These are phyloP conservation scores for Leccinum barrowsii DNA, from an alignment of 768 basidiomycete species.

Conservation along the genomic window DNA sequence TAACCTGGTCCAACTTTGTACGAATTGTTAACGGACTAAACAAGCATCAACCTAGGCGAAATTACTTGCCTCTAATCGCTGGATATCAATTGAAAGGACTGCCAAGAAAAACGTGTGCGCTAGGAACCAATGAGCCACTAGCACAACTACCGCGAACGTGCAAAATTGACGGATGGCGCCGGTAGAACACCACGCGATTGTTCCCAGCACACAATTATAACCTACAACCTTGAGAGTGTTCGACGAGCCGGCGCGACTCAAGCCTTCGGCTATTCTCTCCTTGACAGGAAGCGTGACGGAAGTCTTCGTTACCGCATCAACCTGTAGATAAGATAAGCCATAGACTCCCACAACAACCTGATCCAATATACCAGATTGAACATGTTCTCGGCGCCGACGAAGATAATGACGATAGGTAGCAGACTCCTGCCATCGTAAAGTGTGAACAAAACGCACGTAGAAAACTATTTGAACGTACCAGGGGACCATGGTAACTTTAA, in stretches of 20 bases:
- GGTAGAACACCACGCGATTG: conserved; percentile 68
- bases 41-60: background rate
- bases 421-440: conserved; percentile 55
- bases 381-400: conserved; percentile 98
- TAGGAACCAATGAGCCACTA: conserved; percentile 96
- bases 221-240: conserved; percentile 90
- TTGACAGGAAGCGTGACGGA: conserved; percentile 86
- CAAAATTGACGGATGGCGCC: conserved; percentile 92
- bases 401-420: conserved; percentile 89
- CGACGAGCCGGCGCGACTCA: conserved; percentile 85
- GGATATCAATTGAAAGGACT: conserved; percentile 93
- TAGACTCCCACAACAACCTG: conserved; percentile 5
- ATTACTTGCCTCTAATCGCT: conserved; percentile 71
- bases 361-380: conserved; percentile 70
- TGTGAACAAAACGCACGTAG: conserved; percentile 6
- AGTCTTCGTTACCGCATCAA: conserved; percentile 81
- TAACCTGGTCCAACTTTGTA: conserved; percentile 74
- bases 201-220: conserved; percentile 76
- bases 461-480: conserved; percentile 48
- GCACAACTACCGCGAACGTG: conserved; percentile 87
- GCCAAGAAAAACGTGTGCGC: conserved; percentile 95
- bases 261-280: conserved; percentile 85
- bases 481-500: conserved; percentile 85
- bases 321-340: conserved; percentile 42
- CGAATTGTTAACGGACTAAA: conserved; percentile 10